Evolutionary conservation across 768 basidiomycete genomes (phyloP).

Genomic region (Agrocybe praecox): DNA sequence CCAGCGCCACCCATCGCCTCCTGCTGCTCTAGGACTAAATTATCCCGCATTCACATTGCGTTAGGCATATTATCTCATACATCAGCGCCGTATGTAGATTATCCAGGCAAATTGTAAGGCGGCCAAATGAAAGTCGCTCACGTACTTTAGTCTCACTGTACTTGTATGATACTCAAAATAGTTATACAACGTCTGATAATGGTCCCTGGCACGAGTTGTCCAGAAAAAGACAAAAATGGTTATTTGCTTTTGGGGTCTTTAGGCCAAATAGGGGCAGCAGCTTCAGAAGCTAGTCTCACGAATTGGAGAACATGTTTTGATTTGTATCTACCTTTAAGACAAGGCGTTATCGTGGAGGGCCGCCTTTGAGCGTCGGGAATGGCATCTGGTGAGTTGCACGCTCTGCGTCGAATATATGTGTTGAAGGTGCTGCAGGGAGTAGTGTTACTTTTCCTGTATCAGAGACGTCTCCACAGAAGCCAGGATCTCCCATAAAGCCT

Average conservation of each 20-base stretch:
- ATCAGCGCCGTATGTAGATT: no score
- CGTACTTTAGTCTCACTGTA: no score
- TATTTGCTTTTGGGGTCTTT: background rate
- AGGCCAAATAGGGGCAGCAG: no score
- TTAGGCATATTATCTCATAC: no score
- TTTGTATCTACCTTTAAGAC: background rate
- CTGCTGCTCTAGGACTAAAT: no score
- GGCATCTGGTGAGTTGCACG: slow-evolving; percentile 14
- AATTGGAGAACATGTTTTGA: background rate
- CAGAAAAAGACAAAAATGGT: background rate
- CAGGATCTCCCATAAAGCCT: slow-evolving; percentile 35
- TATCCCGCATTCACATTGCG: no score
- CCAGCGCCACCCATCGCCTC: no score
- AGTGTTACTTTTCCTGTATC: slow-evolving; percentile 16
- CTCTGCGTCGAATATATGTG: background rate
- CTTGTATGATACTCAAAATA: no score
- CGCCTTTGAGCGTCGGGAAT: slow-evolving; percentile 1
- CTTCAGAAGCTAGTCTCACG: no score
- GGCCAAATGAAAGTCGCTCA: no score
- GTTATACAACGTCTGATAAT: no score
- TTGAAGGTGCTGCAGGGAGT: slow-evolving; percentile 7
- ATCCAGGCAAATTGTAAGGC: no score
- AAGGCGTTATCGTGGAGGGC: background rate
- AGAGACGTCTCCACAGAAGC: slow-evolving; percentile 19
- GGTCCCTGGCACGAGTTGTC: background rate